Evolutionary conservation across 164 flowering plant genomes (phyloP).

Genomic region (Magnolia changhungtana): DNA sequence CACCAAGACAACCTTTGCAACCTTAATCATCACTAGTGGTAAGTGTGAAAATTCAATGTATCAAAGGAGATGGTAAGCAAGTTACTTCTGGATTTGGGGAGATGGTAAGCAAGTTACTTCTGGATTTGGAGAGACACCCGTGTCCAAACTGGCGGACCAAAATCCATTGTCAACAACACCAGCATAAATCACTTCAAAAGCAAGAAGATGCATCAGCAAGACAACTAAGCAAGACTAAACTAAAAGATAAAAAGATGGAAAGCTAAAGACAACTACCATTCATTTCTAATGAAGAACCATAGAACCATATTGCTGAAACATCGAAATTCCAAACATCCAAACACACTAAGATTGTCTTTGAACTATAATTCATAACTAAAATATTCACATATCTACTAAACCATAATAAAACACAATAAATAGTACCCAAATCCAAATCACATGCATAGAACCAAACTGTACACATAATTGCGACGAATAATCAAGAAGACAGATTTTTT

Average conservation of each 20-base stretch:
- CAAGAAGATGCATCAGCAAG: neutral
- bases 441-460: conserved; percentile 2
- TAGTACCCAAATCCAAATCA: neutral
- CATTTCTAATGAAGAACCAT: neutral
- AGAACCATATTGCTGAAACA: neutral
- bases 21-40: too few species aligned
- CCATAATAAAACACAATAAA: neutral
- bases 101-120: too few species aligned
- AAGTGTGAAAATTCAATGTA: too few species aligned
- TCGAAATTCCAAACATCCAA: neutral
- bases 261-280: neutral
- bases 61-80: too few species aligned
- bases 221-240: neutral
- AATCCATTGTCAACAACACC: too few species aligned
- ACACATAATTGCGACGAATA: neutral
- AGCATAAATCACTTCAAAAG: neutral
- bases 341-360: neutral
- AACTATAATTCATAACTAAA: neutral
- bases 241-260: too few species aligned
- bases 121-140: too few species aligned
- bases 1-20: too few species aligned
- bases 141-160: too few species aligned
- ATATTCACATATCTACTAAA: neutral
- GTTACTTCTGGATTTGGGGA: too few species aligned
- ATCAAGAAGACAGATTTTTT: neutral